These are phyloP conservation scores for Aspergillus ruber DNA, from an alignment of 2,329 filamentous ascomycete genomes.

Conservation along the genomic window DNA sequence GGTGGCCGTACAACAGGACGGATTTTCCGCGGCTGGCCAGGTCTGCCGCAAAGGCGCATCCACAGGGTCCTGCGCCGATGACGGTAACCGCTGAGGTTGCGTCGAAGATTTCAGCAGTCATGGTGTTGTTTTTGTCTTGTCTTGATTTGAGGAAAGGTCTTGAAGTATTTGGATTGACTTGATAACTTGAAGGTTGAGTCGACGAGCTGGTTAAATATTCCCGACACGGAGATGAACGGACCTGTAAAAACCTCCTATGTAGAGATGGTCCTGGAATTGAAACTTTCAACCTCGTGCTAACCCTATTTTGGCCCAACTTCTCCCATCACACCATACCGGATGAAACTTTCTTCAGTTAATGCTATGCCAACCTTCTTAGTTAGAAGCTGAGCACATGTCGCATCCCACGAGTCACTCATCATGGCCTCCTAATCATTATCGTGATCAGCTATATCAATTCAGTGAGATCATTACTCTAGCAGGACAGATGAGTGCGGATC, in stretches of 20 bases:
- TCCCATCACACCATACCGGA: neutral
- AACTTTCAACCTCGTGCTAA: neutral
- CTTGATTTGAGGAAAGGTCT: neutral
- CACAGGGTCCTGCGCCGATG: conserved; percentile 12
- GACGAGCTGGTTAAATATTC: neutral
- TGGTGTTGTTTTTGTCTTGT: neutral
- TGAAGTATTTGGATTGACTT: neutral
- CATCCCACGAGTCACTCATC: conserved; percentile 1
- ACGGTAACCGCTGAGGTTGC: conserved; percentile 5
- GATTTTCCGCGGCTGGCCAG: conserved; percentile 10
- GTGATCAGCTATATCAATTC: neutral
- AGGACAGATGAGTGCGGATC: neutral
- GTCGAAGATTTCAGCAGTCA: neutral
- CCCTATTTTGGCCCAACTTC: neutral
- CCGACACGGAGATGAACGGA: neutral
- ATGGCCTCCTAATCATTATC: conserved; percentile 1
- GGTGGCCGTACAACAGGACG: conserved; percentile 14
- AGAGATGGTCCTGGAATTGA: neutral
- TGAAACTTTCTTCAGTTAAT: neutral
- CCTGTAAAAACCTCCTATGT: neutral
- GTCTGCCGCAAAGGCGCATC: conserved; percentile 12
- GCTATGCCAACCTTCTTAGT: conserved; percentile 7
- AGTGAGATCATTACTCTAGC: conserved; percentile 1
- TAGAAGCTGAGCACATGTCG: neutral
- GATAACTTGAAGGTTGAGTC: neutral